Base-by-base conservation (phyloP, 1,139 yeast species). In the Maudiozyma humilis region DNA sequence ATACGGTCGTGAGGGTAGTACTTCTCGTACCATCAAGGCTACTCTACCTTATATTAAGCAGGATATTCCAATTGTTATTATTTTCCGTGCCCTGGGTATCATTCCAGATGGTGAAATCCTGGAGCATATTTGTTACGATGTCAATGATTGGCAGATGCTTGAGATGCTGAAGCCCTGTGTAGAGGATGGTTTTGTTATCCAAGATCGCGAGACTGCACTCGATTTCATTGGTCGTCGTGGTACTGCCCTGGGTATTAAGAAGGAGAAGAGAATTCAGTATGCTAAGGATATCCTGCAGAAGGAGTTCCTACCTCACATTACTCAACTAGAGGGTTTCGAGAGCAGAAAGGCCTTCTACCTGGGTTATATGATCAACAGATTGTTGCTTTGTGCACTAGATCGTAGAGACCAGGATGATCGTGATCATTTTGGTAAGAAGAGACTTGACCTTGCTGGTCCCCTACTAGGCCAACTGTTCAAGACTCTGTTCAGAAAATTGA, bases 181-280 rank as follows among this genome's bases (percentile, higher is more conserved):
- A 51, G 99, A 93, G 67, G 98, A 93, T 71, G 98, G 96, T 46
- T 93, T 91, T 66, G 94, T 91, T 42, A 89, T 93, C 50, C 98
- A 93, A 69, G 97, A 93, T 64, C 82, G 95, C 62, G 98, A 91
- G 70, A 95, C 93, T 44, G 98, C 98, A 1, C 77, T 91, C 53
- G 98, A 91, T 72, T 91, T 82, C 66, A 91, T 91, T 60, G 99
- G 98, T 54, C 85, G 97, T 72, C 88, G 99, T 80, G 98, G 98
- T 68, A 78, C 81, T 46, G 81, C 80, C 14, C 73, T 88, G 58
- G 98, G 98, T 71, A 88, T 91, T 54, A 83, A 88, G 68, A 82
- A 95, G 65, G 98, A 93, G 63, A 89, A 89, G 68, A 96, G 99
- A 82, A 86, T 91, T 59, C 94, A 95, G 62, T 91, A 89, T 65